Evolutionary conservation across 2,329 filamentous ascomycete genomes (phyloP), one percentile per base, ranked within the genome.

Genomic region (Sporothrix pallida): DNA sequence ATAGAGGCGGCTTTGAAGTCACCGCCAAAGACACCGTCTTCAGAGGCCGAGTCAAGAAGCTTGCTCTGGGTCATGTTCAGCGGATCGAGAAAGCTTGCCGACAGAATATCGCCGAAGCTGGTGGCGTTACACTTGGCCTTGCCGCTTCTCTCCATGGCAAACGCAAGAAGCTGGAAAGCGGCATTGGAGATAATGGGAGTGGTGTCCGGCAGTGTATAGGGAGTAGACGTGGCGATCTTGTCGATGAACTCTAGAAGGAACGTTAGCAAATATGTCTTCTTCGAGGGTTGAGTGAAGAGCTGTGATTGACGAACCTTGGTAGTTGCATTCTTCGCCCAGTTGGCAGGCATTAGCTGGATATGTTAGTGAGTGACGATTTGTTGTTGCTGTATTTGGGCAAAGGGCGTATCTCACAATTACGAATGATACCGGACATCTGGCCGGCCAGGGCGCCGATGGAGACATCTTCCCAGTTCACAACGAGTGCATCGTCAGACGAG

Each of bases 401-500:
- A 54, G 2, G 17, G n/a, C 1, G 31, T 10, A 42, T 17, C 15
- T 62, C 15, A 62, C 58, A 62, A 5, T 62, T 31, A 42, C 58
- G 58, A 62, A 62, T 17, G 17, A 62, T 62, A 31, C 31, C 58
- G 10, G 58, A 62, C 58, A 62, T 62, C 13, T 62, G 58, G 15
- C 58, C 58, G 3, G 58, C 58, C 15, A 62, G 15, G 4, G 58
- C 42, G 9, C 58, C 58, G 26, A 62, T 37, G 6, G 58, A 62
- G 15, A 62, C 58, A 9, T 62, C 17, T 10, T 42, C 58, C 58
- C 58, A 62, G 13, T 62, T 9, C 26, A 62, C 58, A 6, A 44
- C 5, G 31, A 62, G 17, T 3, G 31, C 6, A 3, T 42, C 26
- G 5, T 2, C 17, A 3, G 58, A 62, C 3, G 31, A 62, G 31